Percentiles rank a stretch among this genome's conserved stretches.
Evolutionary conservation across 306 rosid genomes (phyloP).

Genomic region (Vachellia pachyceras): DNA sequence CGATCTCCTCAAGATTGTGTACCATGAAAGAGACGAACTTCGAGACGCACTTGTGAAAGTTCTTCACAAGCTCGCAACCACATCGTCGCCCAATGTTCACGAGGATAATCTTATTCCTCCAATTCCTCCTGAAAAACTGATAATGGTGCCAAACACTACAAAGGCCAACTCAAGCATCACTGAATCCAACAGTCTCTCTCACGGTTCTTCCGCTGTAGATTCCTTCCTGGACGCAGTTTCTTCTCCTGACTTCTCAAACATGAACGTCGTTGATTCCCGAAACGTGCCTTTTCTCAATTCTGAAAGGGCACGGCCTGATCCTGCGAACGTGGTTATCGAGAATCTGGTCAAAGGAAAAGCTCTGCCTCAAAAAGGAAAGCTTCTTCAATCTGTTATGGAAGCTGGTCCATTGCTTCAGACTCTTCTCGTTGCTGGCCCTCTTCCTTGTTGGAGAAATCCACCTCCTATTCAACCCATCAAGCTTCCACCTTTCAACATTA

Average conservation of each 20-base stretch:
- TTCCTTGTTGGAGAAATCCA: conserved; percentile 87
- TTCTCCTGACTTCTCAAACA: conserved; percentile 73
- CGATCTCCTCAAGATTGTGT: conserved; percentile 51
- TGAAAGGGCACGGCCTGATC: conserved; percentile 45
- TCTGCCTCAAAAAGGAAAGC: conserved; percentile 75
- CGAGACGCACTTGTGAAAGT: conserved; percentile 55
- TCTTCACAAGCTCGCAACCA: conserved; percentile 37
- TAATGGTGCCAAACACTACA: conserved; percentile 43
- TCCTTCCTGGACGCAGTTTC: conserved; percentile 71
- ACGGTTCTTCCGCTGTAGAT: conserved; percentile 73
- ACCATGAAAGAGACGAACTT: conserved; percentile 81
- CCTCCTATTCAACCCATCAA: conserved; percentile 68
- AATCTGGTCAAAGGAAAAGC: conserved; percentile 46
- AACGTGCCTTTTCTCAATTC: not conserved
- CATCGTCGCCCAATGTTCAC: conserved; percentile 37
- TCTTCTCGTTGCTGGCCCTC: conserved; percentile 71
- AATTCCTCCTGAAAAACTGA: conserved; percentile 41
- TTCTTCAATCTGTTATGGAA: conserved; percentile 70
- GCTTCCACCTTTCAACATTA: conserved; percentile 61
- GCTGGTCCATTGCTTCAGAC: conserved; percentile 84
- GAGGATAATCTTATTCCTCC: conserved; percentile 17
- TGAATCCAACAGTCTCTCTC: conserved; percentile 64
- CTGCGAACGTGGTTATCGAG: conserved; percentile 52
- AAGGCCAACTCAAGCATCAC: conserved; percentile 67
- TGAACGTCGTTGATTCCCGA: conserved; percentile 49